A percentile compares a stretch with the other conserved stretches of the same genome.
Evolutionary conservation across 306 rosid genomes (phyloP).

Genomic region (Biancaea sappan): DNA sequence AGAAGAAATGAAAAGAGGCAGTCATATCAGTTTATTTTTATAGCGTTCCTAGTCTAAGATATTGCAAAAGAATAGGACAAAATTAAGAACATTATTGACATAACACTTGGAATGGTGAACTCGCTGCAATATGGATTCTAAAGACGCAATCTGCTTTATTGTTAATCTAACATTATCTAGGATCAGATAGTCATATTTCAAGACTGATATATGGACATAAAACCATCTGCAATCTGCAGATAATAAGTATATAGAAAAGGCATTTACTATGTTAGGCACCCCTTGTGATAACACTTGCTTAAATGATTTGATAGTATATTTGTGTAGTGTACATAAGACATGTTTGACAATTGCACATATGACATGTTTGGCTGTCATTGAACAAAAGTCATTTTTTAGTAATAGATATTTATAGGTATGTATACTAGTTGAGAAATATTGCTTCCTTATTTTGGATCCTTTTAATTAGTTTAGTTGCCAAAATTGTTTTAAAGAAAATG

Average conservation of each 20-base stretch:
- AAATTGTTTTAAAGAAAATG: neutral
- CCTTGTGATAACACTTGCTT: neutral
- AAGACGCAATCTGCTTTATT: neutral
- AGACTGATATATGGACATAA: neutral
- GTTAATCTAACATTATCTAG: neutral
- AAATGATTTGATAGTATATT: neutral
- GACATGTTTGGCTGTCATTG: neutral
- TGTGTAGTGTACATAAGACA: neutral
- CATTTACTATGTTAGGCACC: neutral
- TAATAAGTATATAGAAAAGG: neutral
- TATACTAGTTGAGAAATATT: conserved; percentile 2
- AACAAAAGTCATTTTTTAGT: neutral
- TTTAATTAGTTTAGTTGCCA: neutral
- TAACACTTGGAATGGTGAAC: neutral
- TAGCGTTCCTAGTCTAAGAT: neutral
- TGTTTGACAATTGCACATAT: neutral
- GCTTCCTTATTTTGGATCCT: neutral
- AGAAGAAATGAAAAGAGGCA: neutral
- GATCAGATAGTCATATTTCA: neutral
- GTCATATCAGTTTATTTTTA: neutral
- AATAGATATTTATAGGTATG: neutral
- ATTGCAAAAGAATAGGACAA: neutral
- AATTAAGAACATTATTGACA: neutral
- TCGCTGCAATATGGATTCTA: neutral
- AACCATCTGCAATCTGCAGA: neutral